Conservation (phyloP, 2,329 filamentous ascomycete genomes). For the Exophiala alcalophila region DNA sequence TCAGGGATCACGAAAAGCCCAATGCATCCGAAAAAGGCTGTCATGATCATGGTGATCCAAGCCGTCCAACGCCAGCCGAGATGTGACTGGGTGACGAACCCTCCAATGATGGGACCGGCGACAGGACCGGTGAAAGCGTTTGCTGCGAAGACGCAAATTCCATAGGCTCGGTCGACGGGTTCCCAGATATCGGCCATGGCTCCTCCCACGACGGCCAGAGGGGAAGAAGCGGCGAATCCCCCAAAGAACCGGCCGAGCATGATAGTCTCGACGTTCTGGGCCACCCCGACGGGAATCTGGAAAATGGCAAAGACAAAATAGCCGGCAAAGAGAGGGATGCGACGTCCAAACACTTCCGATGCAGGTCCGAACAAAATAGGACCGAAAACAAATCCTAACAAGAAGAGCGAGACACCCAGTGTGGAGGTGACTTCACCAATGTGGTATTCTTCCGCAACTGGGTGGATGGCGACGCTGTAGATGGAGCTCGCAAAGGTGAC, state of each 20-base stretch:
- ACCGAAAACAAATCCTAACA: slow-evolving; percentile 44
- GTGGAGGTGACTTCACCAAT: slow-evolving; percentile 50
- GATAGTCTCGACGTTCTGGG: slow-evolving; percentile 54
- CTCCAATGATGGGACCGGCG: slow-evolving; percentile 45
- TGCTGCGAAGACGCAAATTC: slow-evolving; percentile 44
- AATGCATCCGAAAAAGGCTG: slow-evolving; percentile 42
- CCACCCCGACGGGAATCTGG: slow-evolving; percentile 55
- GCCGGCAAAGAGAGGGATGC: slow-evolving; percentile 48
- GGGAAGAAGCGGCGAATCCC: slow-evolving; percentile 52
- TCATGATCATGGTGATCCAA: slow-evolving; percentile 54
- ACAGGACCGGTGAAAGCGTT: slow-evolving; percentile 52
- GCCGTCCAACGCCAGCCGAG: slow-evolving; percentile 59
- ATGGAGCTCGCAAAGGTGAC: slow-evolving; percentile 36
- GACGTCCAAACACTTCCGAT: slow-evolving; percentile 52
- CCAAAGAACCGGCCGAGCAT: slow-evolving; percentile 55
- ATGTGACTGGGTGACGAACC: slow-evolving; percentile 48
- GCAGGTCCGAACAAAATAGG: slow-evolving; percentile 45
- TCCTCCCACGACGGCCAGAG: slow-evolving; percentile 52
- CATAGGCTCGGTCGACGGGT: slow-evolving; percentile 47
- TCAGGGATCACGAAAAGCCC: slow-evolving; percentile 51
- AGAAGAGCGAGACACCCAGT: slow-evolving; percentile 50
- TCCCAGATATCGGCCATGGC: slow-evolving; percentile 51
- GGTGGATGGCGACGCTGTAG: slow-evolving; percentile 37
- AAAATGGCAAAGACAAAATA: slow-evolving; percentile 52
- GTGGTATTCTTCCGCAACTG: slow-evolving; percentile 42